These are phyloP conservation scores for Debaryomyces fabryi DNA, from an alignment of 1,139 yeast genomes.

Conservation along the genomic window DNA sequence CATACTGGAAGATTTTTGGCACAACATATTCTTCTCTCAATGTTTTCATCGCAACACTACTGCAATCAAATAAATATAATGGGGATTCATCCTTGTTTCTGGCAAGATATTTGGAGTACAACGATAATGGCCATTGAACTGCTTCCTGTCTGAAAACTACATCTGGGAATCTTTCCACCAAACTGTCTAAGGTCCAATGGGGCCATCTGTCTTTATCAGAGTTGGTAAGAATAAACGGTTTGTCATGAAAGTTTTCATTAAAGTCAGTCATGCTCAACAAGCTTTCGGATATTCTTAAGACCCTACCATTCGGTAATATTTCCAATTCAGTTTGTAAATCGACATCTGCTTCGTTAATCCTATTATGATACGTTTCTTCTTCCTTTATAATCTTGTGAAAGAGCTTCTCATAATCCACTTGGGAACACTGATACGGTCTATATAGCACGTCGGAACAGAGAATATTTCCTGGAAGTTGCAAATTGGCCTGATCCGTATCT, in stretches of 20 bases:
- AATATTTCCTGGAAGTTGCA: constrained; percentile 39
- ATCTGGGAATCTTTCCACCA: constrained; percentile 57
- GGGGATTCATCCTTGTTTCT: constrained; percentile 79
- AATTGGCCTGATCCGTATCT: constrained; percentile 37
- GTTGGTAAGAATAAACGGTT: constrained; percentile 70
- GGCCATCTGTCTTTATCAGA: constrained; percentile 58
- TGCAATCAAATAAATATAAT: constrained; percentile 81
- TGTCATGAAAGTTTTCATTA: constrained; percentile 45
- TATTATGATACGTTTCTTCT: constrained; percentile 30
- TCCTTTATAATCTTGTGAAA: constrained; percentile 53
- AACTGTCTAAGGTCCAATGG: constrained; percentile 56
- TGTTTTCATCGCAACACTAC: constrained; percentile 61
- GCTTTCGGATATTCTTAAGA: constrained; percentile 49
- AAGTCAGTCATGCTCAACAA: constrained; percentile 48
- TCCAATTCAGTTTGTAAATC: constrained; percentile 22
- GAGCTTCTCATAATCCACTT: constrained; percentile 56
- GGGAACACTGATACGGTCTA: constrained; percentile 80
- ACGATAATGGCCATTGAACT: constrained; percentile 72
- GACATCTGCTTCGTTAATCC: background rate
- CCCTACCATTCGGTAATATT: constrained; percentile 36
- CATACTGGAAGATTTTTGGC: constrained; percentile 57
- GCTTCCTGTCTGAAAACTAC: constrained; percentile 80
- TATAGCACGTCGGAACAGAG: constrained; percentile 64
- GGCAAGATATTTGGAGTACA: constrained; percentile 63
- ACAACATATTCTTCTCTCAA: constrained; percentile 55